Evolutionary conservation across 2,329 filamentous ascomycete genomes (phyloP).

Genomic region (Colletotrichum agaves): DNA sequence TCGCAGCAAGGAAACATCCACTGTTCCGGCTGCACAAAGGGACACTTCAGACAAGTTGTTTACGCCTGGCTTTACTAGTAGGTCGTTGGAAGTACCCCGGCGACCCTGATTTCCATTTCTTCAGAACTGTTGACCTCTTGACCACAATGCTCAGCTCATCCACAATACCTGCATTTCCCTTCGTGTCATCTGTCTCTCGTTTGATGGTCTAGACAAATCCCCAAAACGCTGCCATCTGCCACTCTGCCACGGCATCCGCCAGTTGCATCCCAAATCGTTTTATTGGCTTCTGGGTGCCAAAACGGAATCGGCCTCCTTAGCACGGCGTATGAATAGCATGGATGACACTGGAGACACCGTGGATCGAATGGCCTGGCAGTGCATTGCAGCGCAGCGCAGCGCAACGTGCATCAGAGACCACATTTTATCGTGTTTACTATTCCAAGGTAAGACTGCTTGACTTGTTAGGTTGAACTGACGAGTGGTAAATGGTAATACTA

Average conservation of each 20-base stretch:
- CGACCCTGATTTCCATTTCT: conserved; percentile 8
- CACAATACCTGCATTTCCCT: conserved; percentile 18
- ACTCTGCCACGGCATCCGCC: neutral
- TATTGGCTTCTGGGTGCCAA: conserved; percentile 31
- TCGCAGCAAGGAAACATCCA: conserved; percentile 30
- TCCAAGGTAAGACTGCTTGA: neutral
- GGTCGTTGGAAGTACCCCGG: neutral
- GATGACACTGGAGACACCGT: conserved; percentile 26
- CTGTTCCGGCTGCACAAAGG: conserved; percentile 35
- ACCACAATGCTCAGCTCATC: neutral
- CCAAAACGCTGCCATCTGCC: neutral
- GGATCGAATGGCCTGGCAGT: conserved; percentile 33
- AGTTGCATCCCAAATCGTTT: conserved; percentile 23
- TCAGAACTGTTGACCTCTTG: conserved; percentile 7
- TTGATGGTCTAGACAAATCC: neutral
- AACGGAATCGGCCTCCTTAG: conserved; percentile 35
- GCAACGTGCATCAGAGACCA: conserved; percentile 15
- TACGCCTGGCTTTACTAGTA: no score
- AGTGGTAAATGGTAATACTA: neutral
- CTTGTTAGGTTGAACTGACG: no score
- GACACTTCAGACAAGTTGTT: neutral
- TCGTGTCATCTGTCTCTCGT: neutral
- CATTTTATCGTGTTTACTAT: neutral
- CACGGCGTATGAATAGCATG: conserved; percentile 17
- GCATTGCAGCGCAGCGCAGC: conserved; percentile 29